These are phyloP conservation scores for Fusarium sp. DNA, from an alignment of 2,329 filamentous ascomycete genomes.

Conservation along the genomic window DNA sequence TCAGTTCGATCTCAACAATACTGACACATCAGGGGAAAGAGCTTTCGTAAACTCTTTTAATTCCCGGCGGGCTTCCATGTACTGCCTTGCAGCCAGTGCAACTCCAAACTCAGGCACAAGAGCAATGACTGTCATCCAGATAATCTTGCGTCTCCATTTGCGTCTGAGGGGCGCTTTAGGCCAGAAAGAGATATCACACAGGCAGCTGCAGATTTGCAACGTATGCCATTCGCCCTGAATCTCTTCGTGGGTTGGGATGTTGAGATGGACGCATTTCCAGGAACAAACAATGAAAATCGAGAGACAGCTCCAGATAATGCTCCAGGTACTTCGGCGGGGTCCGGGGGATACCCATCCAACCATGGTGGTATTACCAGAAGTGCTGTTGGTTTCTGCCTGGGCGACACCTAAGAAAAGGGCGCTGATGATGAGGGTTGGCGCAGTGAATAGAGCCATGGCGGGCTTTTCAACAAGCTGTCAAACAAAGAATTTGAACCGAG, in stretches of 20 bases:
- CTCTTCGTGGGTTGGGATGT: background rate
- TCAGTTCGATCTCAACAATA: too few relatives aligned
- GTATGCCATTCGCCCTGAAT: background rate
- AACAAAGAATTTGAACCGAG: accelerated
- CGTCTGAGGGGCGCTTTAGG: accelerated
- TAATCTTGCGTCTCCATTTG: accelerated
- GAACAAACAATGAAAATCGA: background rate
- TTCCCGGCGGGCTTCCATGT: accelerated
- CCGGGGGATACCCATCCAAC: background rate
- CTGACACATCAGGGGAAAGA: too few relatives aligned
- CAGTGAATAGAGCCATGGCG: accelerated
- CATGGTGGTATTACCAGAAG: background rate
- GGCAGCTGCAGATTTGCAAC: accelerated
- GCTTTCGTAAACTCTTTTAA: background rate
- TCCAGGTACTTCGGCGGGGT: background rate
- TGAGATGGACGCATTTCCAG: background rate
- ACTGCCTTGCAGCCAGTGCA: accelerated
- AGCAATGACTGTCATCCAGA: accelerated
- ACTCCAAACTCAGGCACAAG: background rate
- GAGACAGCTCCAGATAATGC: background rate
- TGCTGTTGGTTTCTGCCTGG: accelerated
- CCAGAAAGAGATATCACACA: accelerated
- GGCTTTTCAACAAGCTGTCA: accelerated
- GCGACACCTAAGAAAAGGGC: background rate
- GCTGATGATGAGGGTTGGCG: background rate